Evolutionary conservation across 345 rosid genomes (phyloP).

Genomic region (Kernera saxatilis): DNA sequence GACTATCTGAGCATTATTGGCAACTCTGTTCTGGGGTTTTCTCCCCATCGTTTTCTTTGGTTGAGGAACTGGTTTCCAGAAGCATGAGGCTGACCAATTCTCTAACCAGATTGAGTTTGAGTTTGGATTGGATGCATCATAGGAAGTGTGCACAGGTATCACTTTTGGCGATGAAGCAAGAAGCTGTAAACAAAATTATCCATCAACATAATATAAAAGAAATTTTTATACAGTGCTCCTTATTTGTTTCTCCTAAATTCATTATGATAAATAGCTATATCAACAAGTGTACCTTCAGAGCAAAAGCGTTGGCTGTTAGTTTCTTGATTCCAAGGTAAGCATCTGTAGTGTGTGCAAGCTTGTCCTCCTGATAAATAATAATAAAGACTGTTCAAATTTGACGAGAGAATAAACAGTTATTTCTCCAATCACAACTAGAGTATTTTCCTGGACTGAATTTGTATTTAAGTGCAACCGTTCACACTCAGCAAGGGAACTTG

Average conservation of each 20-base stretch:
- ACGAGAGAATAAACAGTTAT: background rate
- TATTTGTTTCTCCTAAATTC: background rate
- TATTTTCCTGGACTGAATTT: background rate
- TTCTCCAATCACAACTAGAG: background rate
- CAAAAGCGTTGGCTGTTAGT: conserved; percentile 52
- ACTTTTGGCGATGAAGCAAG: conserved; percentile 63
- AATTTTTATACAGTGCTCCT: background rate
- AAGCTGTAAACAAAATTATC: conserved; percentile 49
- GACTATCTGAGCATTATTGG: conserved; percentile 32
- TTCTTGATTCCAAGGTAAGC: conserved; percentile 41
- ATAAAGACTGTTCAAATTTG: background rate
- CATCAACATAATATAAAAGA: background rate
- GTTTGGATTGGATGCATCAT: conserved; percentile 54
- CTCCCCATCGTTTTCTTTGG: conserved; percentile 41
- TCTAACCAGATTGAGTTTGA: conserved; percentile 72
- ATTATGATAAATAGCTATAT: background rate
- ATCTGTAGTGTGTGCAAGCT: conserved; percentile 32
- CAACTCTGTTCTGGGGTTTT: conserved; percentile 47
- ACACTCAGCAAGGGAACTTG: too few relatives aligned
- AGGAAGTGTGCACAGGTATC: conserved; percentile 49
- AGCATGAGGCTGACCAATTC: conserved; percentile 66
- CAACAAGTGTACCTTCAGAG: conserved; percentile 51
- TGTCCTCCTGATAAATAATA: conserved; percentile 33
- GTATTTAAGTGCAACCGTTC: background rate
- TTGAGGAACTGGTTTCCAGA: conserved; percentile 72